These are phyloP conservation scores for Mycena vitilis DNA, from an alignment of 768 basidiomycete species.

Conservation along the genomic window DNA sequence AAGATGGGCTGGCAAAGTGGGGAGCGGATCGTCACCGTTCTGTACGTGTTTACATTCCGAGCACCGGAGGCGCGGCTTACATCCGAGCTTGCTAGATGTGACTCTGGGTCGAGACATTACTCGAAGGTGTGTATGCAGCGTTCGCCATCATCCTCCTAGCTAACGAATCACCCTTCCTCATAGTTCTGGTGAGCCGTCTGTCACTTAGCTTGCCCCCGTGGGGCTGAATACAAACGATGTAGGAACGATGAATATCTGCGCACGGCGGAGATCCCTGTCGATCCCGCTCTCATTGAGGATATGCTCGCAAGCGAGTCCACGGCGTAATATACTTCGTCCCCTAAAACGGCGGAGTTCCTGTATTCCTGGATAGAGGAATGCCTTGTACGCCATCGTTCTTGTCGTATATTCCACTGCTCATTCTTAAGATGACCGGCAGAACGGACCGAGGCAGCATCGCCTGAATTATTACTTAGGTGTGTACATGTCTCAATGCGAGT, in stretches of 20 bases:
- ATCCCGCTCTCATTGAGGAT: slow-evolving; percentile 55
- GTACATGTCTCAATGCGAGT: no score
- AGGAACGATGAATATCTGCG: slow-evolving; percentile 68
- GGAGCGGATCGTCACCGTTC: slow-evolving; percentile 83
- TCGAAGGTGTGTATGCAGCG: slow-evolving; percentile 73
- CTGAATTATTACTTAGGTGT: no score
- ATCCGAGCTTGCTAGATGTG: slow-evolving; percentile 65
- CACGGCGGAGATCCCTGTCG: slow-evolving; percentile 57
- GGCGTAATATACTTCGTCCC: not conserved
- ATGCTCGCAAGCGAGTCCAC: slow-evolving; percentile 41
- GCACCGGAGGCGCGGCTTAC: not conserved
- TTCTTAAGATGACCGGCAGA: not conserved
- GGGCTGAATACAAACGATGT: not conserved
- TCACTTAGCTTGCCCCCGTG: not conserved
- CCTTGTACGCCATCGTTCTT: not conserved
- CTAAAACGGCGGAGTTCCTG: not conserved
- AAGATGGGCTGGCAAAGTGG: slow-evolving; percentile 76
- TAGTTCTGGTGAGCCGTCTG: slow-evolving; percentile 58
- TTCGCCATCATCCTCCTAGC: slow-evolving; percentile 3
- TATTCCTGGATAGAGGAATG: not conserved
- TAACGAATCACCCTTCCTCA: slow-evolving; percentile 2
- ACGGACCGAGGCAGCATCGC: no score
- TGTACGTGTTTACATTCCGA: slow-evolving; percentile 60
- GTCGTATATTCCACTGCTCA: not conserved
- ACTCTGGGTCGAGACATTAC: slow-evolving; percentile 92